A percentile compares a stretch with the other conserved stretches of the same genome.
Evolutionary conservation across 2,329 filamentous ascomycete genomes (phyloP).

Genomic region (Coniochaeta sp.): DNA sequence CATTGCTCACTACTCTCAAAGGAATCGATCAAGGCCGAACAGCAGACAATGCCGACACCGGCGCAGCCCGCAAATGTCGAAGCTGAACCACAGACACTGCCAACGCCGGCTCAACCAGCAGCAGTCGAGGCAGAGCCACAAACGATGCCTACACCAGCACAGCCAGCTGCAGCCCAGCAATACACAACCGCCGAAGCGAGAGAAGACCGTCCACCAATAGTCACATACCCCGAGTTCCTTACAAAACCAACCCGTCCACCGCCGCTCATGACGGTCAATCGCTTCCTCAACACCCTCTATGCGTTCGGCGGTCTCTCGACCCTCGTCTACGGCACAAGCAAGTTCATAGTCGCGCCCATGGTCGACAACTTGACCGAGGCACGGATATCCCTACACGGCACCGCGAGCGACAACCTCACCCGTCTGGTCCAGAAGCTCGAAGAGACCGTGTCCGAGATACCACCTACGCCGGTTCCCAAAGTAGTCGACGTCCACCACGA

Average conservation of each 20-base stretch:
- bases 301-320: conserved; percentile 50
- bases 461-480: conserved; percentile 19
- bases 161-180: not conserved
- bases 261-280: conserved; percentile 54
- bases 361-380: conserved; percentile 43
- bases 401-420: conserved; percentile 35
- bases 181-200: not conserved
- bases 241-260: conserved; percentile 46
- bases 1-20: not conserved
- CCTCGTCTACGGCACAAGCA: conserved; percentile 63
- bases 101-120: not conserved
- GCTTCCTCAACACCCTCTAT: conserved; percentile 53
- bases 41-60: not conserved
- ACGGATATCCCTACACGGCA: conserved; percentile 44
- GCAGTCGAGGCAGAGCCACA: not conserved
- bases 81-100: not conserved
- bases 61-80: not conserved
- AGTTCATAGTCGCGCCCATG: conserved; percentile 60
- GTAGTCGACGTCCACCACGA: conserved; percentile 10
- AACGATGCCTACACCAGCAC: not conserved
- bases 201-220: conserved; percentile 48
- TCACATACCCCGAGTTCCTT: conserved; percentile 66
- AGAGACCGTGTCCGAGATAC: conserved; percentile 53
- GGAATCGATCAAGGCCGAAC: not conserved
- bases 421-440: conserved; percentile 44